Percentiles rank a stretch among this genome's conserved stretches.
phyloP scores from a whole-genome alignment of 2,329 filamentous ascomycete genomes.

The Pseudomassariella vexata region DNA sequence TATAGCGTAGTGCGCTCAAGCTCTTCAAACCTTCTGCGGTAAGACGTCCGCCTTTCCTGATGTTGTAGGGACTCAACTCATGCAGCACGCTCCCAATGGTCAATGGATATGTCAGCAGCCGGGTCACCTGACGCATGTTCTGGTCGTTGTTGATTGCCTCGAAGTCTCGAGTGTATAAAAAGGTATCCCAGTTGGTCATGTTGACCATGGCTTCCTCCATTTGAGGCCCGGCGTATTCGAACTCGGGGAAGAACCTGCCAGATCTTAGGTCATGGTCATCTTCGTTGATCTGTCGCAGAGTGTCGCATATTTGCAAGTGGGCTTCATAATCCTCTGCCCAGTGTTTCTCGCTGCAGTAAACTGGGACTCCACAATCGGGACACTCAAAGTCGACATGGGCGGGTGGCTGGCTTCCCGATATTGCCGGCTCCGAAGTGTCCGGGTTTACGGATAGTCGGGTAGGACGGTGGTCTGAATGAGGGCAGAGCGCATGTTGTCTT shows the following conservation, averaged over 20 bases:
- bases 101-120: slow-evolving; percentile 86
- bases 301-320: slow-evolving; percentile 89
- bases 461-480: slow-evolving; percentile 79
- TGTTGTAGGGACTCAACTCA: slow-evolving; percentile 87
- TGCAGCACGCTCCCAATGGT: slow-evolving; percentile 89
- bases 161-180: slow-evolving; percentile 88
- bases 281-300: slow-evolving; percentile 88
- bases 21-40: slow-evolving; percentile 90
- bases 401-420: slow-evolving; percentile 54
- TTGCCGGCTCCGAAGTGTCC: slow-evolving; percentile 57
- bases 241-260: slow-evolving; percentile 88
- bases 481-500: slow-evolving; percentile 87
- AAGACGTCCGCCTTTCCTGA: slow-evolving; percentile 68
- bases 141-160: slow-evolving; percentile 86
- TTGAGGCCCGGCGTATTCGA: slow-evolving; percentile 82
- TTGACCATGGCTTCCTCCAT: slow-evolving; percentile 91
- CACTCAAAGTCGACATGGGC: slow-evolving; percentile 90
- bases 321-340: slow-evolving; percentile 95
- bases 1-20: slow-evolving; percentile 87
- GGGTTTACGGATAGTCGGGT: slow-evolving; percentile 63
- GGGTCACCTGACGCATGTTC: slow-evolving; percentile 86
- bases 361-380: slow-evolving; percentile 88
- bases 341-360: slow-evolving; percentile 90
- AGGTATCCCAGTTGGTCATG: slow-evolving; percentile 98
- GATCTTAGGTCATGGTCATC: slow-evolving; percentile 93